Base-by-base conservation (phyloP, 768 basidiomycete genomes). In the Kwoniella sp. region DNA sequence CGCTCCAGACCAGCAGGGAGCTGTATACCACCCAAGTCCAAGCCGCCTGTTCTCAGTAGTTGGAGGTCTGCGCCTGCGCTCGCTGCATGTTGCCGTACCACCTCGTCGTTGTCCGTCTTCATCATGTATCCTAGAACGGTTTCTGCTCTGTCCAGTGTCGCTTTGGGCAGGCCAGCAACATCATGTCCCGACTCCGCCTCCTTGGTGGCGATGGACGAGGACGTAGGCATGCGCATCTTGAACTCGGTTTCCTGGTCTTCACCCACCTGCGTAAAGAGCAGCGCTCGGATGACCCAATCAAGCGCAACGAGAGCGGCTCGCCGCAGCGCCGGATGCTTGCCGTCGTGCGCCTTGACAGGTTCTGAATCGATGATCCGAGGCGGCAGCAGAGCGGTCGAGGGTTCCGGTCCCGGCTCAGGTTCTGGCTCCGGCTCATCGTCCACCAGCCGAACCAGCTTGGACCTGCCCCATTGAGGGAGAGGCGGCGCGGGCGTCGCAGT, bases 271-370 rank as follows among this genome's bases (percentile, higher is more conserved):
- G 41, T 29, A 23, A 50, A 50, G 12, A 50, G 22, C 78, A 77
- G 34, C 84, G 80, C n/a, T 80, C 79, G 15, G n/a, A 89, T 71
- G 27, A 90, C 76, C 8, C 84, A 66, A 0, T 83, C 78, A 36
- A 93, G 77, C 69, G 95, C 85, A 61, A 91, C 84, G n/a, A 95
- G 67, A 0, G 88, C 89, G 1, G 88, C 84, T 34, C 93, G 85
- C 27, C 92, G 82, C 3, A 96, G 76, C 0, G 88, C 80, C 0
- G 92, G 88, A 41, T 87, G 79, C 67, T 84, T 88, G 0, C 85
- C 57, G 60, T 68, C 59, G 17, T 49, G 36, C 7, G 7, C 37
- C 19, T 39, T 29, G 15, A 45, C 53, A 3, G 67, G 67, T 17
- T 65, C 60, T 0, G 25, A 26, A 48, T 62, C 60, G 20, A 62